These are phyloP conservation scores for Daldinia loculata DNA, from an alignment of 495 filamentous ascomycete genomes.

Conservation along the genomic window DNA sequence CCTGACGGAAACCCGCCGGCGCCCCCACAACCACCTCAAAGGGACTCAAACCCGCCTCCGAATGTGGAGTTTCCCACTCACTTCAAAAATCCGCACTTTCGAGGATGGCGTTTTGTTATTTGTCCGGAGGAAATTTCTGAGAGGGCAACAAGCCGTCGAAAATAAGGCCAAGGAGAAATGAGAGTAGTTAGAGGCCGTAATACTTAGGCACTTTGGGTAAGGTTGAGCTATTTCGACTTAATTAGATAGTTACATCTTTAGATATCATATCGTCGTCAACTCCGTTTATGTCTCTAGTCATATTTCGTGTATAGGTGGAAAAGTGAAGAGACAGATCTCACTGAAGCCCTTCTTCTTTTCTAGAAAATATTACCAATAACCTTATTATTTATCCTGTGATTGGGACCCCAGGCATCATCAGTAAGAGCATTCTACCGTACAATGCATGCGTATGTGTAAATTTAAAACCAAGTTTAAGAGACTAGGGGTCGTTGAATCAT, in stretches of 20 bases:
- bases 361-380: neutral
- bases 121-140: neutral
- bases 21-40: slow-evolving; percentile 4
- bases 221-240: neutral
- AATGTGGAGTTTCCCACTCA: neutral
- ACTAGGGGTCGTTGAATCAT: no score
- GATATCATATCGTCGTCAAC: neutral
- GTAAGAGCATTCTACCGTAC: no score
- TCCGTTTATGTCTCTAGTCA: neutral
- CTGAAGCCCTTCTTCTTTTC: neutral
- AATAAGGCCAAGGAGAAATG: neutral
- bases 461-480: no score
- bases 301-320: neutral
- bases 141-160: neutral
- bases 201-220: neutral
- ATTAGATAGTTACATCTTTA: no score
- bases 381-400: neutral
- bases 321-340: neutral
- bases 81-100: slow-evolving; percentile 19
- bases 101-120: slow-evolving; percentile 24
- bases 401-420: no score
- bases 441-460: no score
- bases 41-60: neutral
- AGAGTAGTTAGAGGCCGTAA: neutral
- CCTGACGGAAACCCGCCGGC: slow-evolving; percentile 11